Base-by-base conservation (phyloP, 352 stramenopile genomes). In the Phytophthora chlamydospora region DNA sequence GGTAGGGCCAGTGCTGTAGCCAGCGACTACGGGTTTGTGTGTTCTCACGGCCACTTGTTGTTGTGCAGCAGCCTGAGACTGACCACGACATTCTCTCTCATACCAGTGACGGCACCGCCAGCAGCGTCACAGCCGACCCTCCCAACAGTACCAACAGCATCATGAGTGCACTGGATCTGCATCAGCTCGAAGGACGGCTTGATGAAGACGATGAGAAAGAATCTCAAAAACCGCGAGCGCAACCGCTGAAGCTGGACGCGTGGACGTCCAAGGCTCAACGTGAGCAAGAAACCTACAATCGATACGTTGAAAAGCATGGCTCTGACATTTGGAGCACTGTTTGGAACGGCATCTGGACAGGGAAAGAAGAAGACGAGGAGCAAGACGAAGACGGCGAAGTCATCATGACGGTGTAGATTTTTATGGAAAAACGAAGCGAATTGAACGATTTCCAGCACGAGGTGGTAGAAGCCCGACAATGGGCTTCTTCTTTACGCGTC, bases 321-420 rank as follows among this genome's bases (percentile, higher is more conserved):
- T 60, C 63, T 50, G 75, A 83, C 36, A 68, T 78, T 46, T 88
- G 77, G 80, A 75, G 73, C 10, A 77, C 72, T 47, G 63, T 85
- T 8, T 80, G 78, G 62, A 71, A 73, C 42, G 76, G 74, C 27
- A 75, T 89, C 43, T 88, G 77, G 55, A 52, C 71, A 49, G 75
- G 80, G 13, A 71, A 50, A 1, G 73, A 76, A 36, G 70, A 71
- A 14, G 61, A 62, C 4, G 62, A 78, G 17, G 60, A 48, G 11
- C 66, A 71, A 16, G 66, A 83, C 33, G 68, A 71, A 35, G 82
- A 92, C 34, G 83, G 77, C 16, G 85, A 94, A 62, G 71, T 94
- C 24, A 85, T 92, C 54, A 94, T 94, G 78, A 94, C 83, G 16
- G 83, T 94, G 41, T 92, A 85, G 60, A 69, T 60, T 58, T 52